Percentiles rank a stretch among this genome's conserved stretches.
Conservation (phyloP, 2,329 filamentous ascomycete genomes). For the Lizonia empirigonia region DNA sequence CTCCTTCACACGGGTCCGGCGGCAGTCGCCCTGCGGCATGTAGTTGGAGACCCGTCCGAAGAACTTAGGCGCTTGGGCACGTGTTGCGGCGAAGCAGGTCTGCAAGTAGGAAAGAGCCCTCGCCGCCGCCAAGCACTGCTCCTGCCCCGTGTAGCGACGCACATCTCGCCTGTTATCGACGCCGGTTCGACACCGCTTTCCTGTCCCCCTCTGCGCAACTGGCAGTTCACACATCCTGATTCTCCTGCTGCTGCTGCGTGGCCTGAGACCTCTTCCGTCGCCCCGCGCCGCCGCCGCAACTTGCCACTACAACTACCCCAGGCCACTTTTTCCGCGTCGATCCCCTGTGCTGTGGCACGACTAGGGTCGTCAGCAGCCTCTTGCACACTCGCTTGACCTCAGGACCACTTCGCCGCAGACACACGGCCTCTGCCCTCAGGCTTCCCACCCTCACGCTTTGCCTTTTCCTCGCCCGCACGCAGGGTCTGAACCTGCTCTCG, state of each 20-base stretch:
- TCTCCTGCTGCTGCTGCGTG: slow-evolving; percentile 7
- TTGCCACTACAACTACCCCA: slow-evolving; percentile 15
- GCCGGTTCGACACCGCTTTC: not conserved
- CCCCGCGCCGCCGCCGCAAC: slow-evolving; percentile 13
- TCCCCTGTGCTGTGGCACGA: slow-evolving; percentile 10
- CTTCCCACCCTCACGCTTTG: slow-evolving; percentile 15
- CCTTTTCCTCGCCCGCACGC: slow-evolving; percentile 11
- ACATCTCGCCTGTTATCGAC: slow-evolving; percentile 6
- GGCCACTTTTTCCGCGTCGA: slow-evolving; percentile 14
- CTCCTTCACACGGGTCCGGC: not conserved
- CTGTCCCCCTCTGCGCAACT: slow-evolving; percentile 1
- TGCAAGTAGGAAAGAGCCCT: not conserved
- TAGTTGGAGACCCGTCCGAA: not conserved
- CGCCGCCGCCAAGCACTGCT: slow-evolving; percentile 5
- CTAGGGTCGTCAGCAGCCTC: slow-evolving; percentile 7
- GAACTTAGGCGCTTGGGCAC: not conserved
- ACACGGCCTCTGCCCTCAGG: slow-evolving; percentile 1
- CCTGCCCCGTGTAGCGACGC: slow-evolving; percentile 15
- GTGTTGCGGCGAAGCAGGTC: not conserved
- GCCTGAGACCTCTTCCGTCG: slow-evolving; percentile 16
- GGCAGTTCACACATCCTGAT: not conserved
- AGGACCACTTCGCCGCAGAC: slow-evolving; percentile 9
- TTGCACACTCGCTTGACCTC: slow-evolving; percentile 7
- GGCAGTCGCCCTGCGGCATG: not conserved
- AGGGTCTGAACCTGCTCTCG: slow-evolving; percentile 16